Evolutionary conservation across 768 basidiomycete species (phyloP).

Genomic region (Cystofilobasidium ferigula): DNA sequence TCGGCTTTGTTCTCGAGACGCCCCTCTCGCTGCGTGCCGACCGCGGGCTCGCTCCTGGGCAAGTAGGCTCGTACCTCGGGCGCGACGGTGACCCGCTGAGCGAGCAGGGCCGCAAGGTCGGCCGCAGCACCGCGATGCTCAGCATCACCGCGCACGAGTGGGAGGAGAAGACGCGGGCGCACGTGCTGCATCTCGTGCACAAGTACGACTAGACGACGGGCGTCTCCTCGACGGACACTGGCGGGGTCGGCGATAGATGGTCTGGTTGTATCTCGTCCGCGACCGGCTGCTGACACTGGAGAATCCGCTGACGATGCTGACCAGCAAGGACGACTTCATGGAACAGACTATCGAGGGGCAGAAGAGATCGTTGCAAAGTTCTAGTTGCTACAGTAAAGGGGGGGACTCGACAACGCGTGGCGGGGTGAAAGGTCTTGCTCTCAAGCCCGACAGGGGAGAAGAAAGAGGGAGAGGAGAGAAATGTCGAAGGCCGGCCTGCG

Average conservation of each 20-base stretch:
- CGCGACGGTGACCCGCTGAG: background rate
- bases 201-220: background rate
- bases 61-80: background rate
- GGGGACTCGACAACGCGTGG: background rate
- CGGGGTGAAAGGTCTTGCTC: background rate
- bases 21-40: background rate
- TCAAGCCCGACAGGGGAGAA: no score
- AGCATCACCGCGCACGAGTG: slow-evolving; percentile 17
- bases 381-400: no score
- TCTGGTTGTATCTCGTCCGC: no score
- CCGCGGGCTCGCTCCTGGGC: background rate
- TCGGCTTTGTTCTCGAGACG: slow-evolving; percentile 13
- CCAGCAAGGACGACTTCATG: no score
- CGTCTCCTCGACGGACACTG: background rate
- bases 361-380: no score
- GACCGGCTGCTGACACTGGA: no score
- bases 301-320: no score
- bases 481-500: no score
- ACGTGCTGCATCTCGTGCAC: background rate
- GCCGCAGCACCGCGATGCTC: slow-evolving; percentile 7
- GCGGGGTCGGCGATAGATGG: no score
- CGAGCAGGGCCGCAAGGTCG: background rate
- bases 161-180: background rate
- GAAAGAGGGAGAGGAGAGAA: no score
- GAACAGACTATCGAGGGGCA: no score